phyloP scores from a whole-genome alignment of 257 asterid species.

The Avicennia marina region DNA sequence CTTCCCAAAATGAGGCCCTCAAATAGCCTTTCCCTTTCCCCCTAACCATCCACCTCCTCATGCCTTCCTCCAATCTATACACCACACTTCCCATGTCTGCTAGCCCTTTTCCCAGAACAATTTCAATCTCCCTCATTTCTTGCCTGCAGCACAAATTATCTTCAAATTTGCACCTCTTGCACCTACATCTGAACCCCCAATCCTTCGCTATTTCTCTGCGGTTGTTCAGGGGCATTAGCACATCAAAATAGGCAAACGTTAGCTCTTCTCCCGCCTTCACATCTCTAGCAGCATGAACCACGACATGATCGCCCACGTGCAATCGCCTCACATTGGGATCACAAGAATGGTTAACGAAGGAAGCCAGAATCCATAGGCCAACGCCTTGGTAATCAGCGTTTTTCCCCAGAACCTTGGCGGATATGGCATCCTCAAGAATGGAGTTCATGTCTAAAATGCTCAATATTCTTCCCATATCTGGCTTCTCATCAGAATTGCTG shows the following conservation, averaged over 20 bases:
- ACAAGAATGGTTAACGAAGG: constrained; percentile 79
- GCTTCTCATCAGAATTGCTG: constrained; percentile 14
- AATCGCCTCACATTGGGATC: constrained; percentile 75
- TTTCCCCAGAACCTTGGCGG: constrained; percentile 55
- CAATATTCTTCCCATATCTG: constrained; percentile 40
- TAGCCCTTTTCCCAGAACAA: constrained; percentile 36
- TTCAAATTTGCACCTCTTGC: constrained; percentile 63
- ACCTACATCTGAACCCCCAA: constrained; percentile 75
- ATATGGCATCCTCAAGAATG: constrained; percentile 56
- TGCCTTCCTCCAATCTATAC: constrained; percentile 70
- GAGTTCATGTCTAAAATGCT: constrained; percentile 71
- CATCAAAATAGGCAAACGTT: constrained; percentile 64
- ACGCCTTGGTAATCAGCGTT: constrained; percentile 62
- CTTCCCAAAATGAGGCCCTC: constrained; percentile 82
- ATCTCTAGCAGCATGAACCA: constrained; percentile 68
- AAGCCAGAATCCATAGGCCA: constrained; percentile 70
- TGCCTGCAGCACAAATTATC: constrained; percentile 33
- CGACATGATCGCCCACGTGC: constrained; percentile 68
- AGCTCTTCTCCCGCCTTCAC: constrained; percentile 82
- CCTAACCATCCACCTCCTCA: constrained; percentile 64
- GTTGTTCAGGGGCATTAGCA: constrained; percentile 33
- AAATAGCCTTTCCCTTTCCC: constrained; percentile 71
- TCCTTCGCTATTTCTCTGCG: constrained; percentile 46
- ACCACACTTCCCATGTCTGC: constrained; percentile 62
- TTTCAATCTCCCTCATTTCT: constrained; percentile 60